Evolutionary conservation across 208 protist genomes (phyloP), one percentile per base, ranked within the genome.

Genomic region (Leishmania braziliensis): DNA sequence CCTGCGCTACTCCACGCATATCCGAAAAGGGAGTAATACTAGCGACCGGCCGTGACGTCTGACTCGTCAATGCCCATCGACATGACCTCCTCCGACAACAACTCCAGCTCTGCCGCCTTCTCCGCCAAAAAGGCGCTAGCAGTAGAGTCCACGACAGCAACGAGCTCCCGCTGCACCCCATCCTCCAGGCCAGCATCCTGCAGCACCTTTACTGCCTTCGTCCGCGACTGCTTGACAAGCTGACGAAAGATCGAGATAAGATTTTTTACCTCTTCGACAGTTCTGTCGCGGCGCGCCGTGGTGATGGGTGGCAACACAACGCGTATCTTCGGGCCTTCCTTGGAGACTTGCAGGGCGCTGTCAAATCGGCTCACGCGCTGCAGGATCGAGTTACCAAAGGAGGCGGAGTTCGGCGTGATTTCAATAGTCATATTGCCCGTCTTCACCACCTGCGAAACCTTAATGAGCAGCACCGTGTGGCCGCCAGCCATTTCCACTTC

Each of bases 1-100:
- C 29, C 39, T 1, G 43, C 26, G 14, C 39, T 51, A 48, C 23
- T 14, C 23, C 43, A 72, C 36, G 10, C 68, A n/a, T 51, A 5
- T 9, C 23, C 36, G 26, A 4, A 46, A 26, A 9, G 18, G 29
- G 20, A 6, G 43, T 72, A 6, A 10, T 29, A 29, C 71, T 75
- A 75, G 29, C 50, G 50, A 14, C 69, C 63, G n/a, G 85, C 76
- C 2, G 72, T 77, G 12, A 79, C 73, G 71, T 97, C 93, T 0
- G 90, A 89, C 84, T 97, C 93, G 60, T 95, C 93, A 43, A 91
- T 84, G 39, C 93, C 93, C 91, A 97, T 95, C 33, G 92, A 93
- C 83, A 93, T 94, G n/a, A 97, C 92, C 75, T 95, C 89, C 79
- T 89, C 88, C 18, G 90, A 79, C 16, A 96, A 66, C 54, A 91